Percentiles rank a stretch among this genome's conserved stretches.
These are phyloP conservation scores for Syzygium jambos DNA, from an alignment of 345 rosid species.

Conservation along the genomic window DNA sequence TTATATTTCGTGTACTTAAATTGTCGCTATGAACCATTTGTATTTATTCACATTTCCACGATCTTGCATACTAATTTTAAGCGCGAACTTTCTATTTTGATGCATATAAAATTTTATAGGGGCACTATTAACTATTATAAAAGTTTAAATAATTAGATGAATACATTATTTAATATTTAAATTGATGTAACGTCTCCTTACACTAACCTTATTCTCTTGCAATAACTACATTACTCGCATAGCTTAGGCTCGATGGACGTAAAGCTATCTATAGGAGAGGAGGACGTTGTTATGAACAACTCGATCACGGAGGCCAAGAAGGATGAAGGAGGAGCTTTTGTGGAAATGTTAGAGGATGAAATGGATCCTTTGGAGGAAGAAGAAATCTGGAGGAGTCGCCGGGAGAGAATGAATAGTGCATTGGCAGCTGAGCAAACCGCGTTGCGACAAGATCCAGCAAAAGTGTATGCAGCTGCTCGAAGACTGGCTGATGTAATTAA, in stretches of 20 bases:
- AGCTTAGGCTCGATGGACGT: background rate
- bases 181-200: too few species aligned
- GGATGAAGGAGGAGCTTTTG: too few species aligned
- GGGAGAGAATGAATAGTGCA: background rate
- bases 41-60: background rate
- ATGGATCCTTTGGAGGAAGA: background rate
- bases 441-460: background rate
- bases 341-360: background rate
- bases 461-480: background rate
- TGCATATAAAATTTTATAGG: too few species aligned
- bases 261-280: background rate
- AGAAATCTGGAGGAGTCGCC: background rate
- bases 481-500: background rate
- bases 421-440: background rate
- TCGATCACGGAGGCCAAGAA: background rate
- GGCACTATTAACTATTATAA: fast-evolving
- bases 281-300: background rate
- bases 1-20: too few species aligned
- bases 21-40: fast-evolving
- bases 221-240: background rate
- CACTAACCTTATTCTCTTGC: background rate
- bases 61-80: background rate
- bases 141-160: background rate
- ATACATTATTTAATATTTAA: too few species aligned
- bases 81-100: fast-evolving